phyloP scores from a whole-genome alignment of 495 filamentous ascomycete species.

The Lasiosphaeris hirsuta region DNA sequence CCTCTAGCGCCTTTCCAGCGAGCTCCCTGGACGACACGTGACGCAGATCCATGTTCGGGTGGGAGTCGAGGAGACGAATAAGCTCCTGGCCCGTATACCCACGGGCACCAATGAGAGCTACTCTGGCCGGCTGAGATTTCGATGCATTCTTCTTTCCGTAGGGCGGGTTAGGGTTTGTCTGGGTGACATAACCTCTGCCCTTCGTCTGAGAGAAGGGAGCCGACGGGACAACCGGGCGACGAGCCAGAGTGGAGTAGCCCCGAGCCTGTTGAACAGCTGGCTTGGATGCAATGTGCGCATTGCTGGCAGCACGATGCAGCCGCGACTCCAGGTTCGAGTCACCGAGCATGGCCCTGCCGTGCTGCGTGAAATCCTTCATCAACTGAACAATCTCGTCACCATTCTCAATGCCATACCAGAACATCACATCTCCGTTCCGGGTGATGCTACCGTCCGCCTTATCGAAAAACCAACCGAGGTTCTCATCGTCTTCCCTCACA shows the following conservation, averaged over 20 bases:
- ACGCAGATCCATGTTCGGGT: conserved; percentile 90
- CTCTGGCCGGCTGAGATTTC: conserved; percentile 73
- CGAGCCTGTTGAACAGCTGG: conserved; percentile 57
- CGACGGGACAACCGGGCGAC: conserved; percentile 30
- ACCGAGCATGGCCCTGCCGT: conserved; percentile 85
- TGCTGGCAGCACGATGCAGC: conserved; percentile 71
- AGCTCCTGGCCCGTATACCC: conserved; percentile 95
- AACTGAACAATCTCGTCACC: conserved; percentile 82
- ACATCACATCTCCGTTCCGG: conserved; percentile 81
- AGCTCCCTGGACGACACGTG: conserved; percentile 96
- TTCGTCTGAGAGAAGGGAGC: conserved; percentile 26
- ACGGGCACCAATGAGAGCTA: conserved; percentile 91
- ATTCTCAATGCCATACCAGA: conserved; percentile 91
- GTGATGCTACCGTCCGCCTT: conserved; percentile 92
- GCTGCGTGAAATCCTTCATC: conserved; percentile 80
- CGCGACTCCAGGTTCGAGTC: conserved; percentile 85
- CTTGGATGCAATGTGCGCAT: conserved; percentile 33
- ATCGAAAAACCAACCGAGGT: conserved; percentile 97
- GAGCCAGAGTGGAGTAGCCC: conserved; percentile 58
- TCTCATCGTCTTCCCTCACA: conserved; percentile 96
- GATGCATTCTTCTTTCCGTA: conserved; percentile 88
- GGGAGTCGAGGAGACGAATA: conserved; percentile 81
- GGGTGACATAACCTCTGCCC: conserved; percentile 57
- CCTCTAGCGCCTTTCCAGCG: conserved; percentile 82
- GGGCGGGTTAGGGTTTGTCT: conserved; percentile 96